Evolutionary conservation across 2,329 filamentous ascomycete species (phyloP).

Genomic region (Cordyceps javanica): DNA sequence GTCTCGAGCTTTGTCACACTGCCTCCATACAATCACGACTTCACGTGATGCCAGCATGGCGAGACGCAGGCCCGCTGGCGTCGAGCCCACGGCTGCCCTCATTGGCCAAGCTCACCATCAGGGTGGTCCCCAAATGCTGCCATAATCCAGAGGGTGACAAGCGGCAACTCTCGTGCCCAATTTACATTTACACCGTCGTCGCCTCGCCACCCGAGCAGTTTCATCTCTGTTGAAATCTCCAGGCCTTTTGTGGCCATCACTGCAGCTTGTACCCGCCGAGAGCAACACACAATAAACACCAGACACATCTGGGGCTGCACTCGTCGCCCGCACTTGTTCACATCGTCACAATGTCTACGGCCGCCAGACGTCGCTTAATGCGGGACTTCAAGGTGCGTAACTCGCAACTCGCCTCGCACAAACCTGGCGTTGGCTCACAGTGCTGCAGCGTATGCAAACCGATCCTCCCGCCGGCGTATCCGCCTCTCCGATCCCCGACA

Average conservation of each 20-base stretch:
- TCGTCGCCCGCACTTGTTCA: slow-evolving; percentile 5
- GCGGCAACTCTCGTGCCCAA: slow-evolving; percentile 10
- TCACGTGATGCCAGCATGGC: slow-evolving; percentile 4
- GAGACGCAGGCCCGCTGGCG: neutral
- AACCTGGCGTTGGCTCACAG: slow-evolving; percentile 15
- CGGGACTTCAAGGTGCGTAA: slow-evolving; percentile 90
- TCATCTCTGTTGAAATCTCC: neutral
- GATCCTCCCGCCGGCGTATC: slow-evolving; percentile 96
- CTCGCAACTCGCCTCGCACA: slow-evolving; percentile 8
- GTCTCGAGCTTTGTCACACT: neutral
- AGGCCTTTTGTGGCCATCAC: neutral
- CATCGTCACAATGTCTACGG: slow-evolving; percentile 62
- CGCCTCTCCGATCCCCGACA: slow-evolving; percentile 90
- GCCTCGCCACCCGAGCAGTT: neutral
- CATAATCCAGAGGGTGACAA: slow-evolving; percentile 9
- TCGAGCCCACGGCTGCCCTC: neutral
- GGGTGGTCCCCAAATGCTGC: slow-evolving; percentile 8
- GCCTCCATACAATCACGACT: neutral
- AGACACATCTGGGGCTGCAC: neutral
- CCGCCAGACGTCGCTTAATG: slow-evolving; percentile 93
- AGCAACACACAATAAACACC: neutral
- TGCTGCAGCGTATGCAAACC: slow-evolving; percentile 86
- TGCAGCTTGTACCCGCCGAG: neutral
- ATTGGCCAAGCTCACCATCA: slow-evolving; percentile 10
- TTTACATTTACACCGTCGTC: neutral